Percentiles rank a stretch among this genome's conserved stretches.
Conservation (phyloP, 1,284 basidiomycete species). For the Rhizoctonia solani region DNA sequence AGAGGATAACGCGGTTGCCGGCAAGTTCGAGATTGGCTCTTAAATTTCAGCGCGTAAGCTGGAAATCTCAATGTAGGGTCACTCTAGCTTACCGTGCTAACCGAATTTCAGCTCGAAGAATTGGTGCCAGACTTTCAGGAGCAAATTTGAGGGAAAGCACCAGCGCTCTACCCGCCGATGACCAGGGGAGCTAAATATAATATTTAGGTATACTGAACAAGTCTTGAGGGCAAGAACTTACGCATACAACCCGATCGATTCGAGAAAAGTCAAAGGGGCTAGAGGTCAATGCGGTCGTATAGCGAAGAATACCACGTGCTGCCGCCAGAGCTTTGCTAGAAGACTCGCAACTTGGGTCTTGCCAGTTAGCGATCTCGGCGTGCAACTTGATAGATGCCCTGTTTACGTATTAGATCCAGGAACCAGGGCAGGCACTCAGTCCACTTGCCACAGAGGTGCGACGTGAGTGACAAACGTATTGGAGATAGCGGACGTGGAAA, state of each 20-base stretch:
- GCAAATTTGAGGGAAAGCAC: slow-evolving; percentile 3
- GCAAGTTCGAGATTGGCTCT: slow-evolving; percentile 6
- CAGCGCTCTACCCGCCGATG: background rate
- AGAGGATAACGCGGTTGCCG: slow-evolving; percentile 11
- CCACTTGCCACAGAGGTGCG: slow-evolving; percentile 14
- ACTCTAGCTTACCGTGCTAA: background rate
- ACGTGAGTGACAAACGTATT: slow-evolving; percentile 19
- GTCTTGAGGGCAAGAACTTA: background rate
- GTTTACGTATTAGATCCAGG: background rate
- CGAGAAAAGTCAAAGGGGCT: slow-evolving; percentile 12
- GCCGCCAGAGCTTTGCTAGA: slow-evolving; percentile 8
- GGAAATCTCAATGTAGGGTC: background rate
- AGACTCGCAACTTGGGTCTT: slow-evolving; percentile 23
- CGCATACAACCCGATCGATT: slow-evolving; percentile 1
- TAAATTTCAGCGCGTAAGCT: too few relatives aligned
- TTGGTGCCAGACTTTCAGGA: slow-evolving; percentile 22
- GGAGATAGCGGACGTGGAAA: slow-evolving; percentile 5
- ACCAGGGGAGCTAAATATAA: background rate
- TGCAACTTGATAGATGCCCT: slow-evolving; percentile 1
- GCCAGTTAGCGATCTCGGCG: slow-evolving; percentile 5
- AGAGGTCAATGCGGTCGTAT: background rate
- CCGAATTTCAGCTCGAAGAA: slow-evolving; percentile 21
- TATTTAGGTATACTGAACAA: background rate
- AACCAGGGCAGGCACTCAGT: background rate
- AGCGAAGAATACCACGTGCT: slow-evolving; percentile 1